phyloP scores from a whole-genome alignment of 2,329 filamentous ascomycete species.

The Talaromyces atroroseus region DNA sequence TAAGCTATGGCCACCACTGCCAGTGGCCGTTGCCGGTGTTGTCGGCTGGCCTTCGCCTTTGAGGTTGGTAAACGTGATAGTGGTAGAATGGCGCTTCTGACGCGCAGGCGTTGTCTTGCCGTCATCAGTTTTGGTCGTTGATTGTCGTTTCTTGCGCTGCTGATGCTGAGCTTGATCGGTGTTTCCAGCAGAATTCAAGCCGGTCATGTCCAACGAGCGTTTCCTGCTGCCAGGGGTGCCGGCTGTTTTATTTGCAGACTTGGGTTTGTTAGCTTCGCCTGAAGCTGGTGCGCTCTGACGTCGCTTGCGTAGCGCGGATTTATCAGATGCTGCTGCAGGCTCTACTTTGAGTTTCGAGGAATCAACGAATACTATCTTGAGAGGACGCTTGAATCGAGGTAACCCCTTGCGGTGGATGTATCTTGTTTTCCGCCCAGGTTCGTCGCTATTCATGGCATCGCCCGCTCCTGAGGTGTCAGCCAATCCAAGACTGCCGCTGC shows the following conservation, averaged over 20 bases:
- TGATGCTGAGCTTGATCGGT: neutral
- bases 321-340: neutral
- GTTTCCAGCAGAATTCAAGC: neutral
- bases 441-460: slow-evolving; percentile 12
- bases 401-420: slow-evolving; percentile 12
- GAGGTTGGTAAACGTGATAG: neutral
- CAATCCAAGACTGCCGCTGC: slow-evolving; percentile 21
- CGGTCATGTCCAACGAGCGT: slow-evolving; percentile 10
- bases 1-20: neutral
- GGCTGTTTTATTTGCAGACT: slow-evolving; percentile 6
- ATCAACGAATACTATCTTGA: slow-evolving; percentile 14
- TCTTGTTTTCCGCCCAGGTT: slow-evolving; percentile 18
- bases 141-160: slow-evolving; percentile 12
- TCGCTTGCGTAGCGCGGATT: slow-evolving; percentile 10
- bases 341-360: slow-evolving; percentile 2
- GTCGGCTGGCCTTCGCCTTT: neutral
- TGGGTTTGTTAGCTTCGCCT: slow-evolving; percentile 4
- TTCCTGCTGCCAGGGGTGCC: neutral
- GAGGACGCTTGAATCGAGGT: slow-evolving; percentile 9
- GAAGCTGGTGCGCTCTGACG: slow-evolving; percentile 12
- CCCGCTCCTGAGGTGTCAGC: slow-evolving; percentile 11
- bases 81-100: slow-evolving; percentile 2
- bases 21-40: neutral
- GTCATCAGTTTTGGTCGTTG: neutral
- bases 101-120: neutral